These are phyloP conservation scores for Golubevia sp. DNA, from an alignment of 1,284 basidiomycete genomes.

Conservation along the genomic window DNA sequence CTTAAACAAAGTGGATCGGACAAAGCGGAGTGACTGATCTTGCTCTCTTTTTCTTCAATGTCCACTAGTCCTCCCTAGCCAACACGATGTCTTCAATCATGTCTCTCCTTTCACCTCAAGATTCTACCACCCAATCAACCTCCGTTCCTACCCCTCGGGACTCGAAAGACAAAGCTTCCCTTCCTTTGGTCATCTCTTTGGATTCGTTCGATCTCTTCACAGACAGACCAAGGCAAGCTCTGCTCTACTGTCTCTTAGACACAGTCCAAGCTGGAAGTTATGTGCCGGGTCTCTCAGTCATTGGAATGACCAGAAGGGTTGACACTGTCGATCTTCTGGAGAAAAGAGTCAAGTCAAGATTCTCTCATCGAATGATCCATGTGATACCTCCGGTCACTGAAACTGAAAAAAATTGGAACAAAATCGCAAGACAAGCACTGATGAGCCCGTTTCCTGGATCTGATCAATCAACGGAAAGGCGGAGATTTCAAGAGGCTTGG, in stretches of 20 bases:
- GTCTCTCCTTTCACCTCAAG: constrained; percentile 27
- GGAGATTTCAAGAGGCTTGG: constrained; percentile 15
- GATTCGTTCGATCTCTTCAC: constrained; percentile 53
- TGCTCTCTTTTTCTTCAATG: too few relatives aligned
- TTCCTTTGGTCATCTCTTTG: constrained; percentile 45
- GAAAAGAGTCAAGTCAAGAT: constrained; percentile 56
- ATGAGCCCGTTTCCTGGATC: background rate
- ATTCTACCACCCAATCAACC: background rate
- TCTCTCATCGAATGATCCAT: constrained; percentile 50
- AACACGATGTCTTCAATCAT: constrained; percentile 37
- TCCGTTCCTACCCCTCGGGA: background rate
- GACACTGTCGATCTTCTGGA: constrained; percentile 52
- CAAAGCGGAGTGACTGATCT: background rate
- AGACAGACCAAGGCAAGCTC: constrained; percentile 38
- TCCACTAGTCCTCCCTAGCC: constrained; percentile 19
- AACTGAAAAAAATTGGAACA: constrained; percentile 16
- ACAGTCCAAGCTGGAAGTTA: constrained; percentile 55
- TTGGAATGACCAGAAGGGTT: constrained; percentile 41
- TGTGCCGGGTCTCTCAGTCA: constrained; percentile 39
- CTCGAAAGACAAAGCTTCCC: background rate
- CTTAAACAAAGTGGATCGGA: background rate
- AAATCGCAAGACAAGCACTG: constrained; percentile 27
- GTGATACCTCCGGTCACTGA: constrained; percentile 24
- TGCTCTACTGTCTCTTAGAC: constrained; percentile 57
- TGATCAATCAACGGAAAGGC: too few relatives aligned